phyloP scores from a whole-genome alignment of 371 early-diverging fungal genomes.

The Mucor velutinosus region DNA sequence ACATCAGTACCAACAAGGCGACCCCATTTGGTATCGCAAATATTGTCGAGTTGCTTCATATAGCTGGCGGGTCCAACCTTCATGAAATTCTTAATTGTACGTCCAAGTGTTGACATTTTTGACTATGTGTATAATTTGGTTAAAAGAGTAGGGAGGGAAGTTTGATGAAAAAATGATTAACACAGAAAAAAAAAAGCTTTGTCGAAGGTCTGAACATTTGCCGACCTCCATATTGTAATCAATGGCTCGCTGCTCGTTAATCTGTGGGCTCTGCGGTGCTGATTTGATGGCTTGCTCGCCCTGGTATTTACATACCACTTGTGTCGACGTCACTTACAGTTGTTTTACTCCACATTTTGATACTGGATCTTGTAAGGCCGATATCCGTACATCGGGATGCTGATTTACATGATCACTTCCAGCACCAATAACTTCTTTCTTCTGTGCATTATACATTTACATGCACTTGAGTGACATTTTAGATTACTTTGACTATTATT shows the following conservation, averaged over 20 bases:
- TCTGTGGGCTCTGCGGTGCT: neutral
- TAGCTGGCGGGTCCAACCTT: slow-evolving; percentile 62
- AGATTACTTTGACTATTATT: no score
- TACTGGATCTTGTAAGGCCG: neutral
- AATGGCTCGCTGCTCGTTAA: neutral
- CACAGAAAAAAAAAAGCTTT: slow-evolving; percentile 3
- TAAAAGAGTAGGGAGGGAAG: slow-evolving; percentile 10
- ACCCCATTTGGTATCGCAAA: slow-evolving; percentile 86
- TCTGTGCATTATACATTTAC: no score
- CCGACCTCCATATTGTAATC: neutral
- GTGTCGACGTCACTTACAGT: neutral
- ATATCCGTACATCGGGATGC: neutral
- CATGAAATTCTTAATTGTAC: slow-evolving; percentile 62
- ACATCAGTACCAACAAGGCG: slow-evolving; percentile 82
- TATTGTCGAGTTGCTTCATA: slow-evolving; percentile 69
- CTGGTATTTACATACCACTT: neutral
- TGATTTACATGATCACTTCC: no score
- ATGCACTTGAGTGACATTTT: no score
- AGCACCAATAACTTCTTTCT: no score
- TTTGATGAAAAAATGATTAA: slow-evolving; percentile 4
- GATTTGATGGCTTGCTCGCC: neutral
- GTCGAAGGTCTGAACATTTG: neutral
- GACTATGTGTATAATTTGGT: neutral
- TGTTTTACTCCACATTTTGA: neutral
- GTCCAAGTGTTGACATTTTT: slow-evolving; percentile 60